Evolutionary conservation across 352 stramenopile genomes (phyloP).

Genomic region (Aphanomyces euteiches): DNA sequence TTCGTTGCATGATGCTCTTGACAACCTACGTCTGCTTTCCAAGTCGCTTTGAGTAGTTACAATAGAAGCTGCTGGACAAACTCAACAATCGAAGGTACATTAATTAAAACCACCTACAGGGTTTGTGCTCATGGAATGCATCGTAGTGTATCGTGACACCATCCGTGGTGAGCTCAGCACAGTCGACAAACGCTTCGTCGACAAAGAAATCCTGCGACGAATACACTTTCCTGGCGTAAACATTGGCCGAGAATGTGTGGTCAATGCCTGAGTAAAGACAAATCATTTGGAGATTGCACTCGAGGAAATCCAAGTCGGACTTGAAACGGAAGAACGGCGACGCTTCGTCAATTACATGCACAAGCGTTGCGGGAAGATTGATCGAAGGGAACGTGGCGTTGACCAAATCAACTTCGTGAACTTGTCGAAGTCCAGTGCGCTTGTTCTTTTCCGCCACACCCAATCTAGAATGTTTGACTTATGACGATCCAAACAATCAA

Average conservation of each 20-base stretch:
- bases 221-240: conserved; percentile 83
- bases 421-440: conserved; percentile 59
- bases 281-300: conserved; percentile 72
- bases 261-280: conserved; percentile 70
- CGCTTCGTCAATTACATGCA: conserved; percentile 72
- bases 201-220: conserved; percentile 82
- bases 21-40: too few species aligned
- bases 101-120: neutral
- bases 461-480: neutral
- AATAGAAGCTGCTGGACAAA: too few species aligned
- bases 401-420: conserved; percentile 78
- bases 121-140: conserved; percentile 5
- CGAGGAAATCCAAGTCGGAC: conserved; percentile 58
- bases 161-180: conserved; percentile 36
- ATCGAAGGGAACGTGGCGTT: conserved; percentile 75
- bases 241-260: conserved; percentile 78
- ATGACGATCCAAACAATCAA: conserved; percentile 63
- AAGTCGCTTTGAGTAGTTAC: too few species aligned
- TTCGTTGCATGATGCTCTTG: neutral
- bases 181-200: conserved; percentile 70
- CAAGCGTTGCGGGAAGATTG: conserved; percentile 73
- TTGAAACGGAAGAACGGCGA: conserved; percentile 77
- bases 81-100: neutral
- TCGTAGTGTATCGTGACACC: neutral
- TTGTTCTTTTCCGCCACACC: conserved; percentile 9